Conservation (phyloP, 2,329 filamentous ascomycete species). For the Hortaea sp. region DNA sequence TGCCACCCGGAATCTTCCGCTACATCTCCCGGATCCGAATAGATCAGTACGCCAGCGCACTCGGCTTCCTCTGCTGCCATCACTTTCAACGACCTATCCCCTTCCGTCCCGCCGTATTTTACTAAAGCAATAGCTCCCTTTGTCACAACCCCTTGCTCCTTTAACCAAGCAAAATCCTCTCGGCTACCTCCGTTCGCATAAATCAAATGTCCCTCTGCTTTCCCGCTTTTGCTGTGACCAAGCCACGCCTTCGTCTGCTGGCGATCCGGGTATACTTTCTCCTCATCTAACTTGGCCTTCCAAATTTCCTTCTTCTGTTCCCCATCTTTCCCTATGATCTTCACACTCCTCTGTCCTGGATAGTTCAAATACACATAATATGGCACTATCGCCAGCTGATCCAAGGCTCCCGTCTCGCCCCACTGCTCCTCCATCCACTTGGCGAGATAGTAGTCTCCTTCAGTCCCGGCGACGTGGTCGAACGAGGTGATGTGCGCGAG, state of each 20-base stretch:
- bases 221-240: conserved; percentile 76
- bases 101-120: conserved; percentile 64
- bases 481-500: conserved; percentile 70
- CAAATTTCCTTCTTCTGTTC: conserved; percentile 46
- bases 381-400: conserved; percentile 64
- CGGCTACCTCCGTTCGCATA: conserved; percentile 88
- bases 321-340: conserved; percentile 59
- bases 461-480: conserved; percentile 86
- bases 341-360: conserved; percentile 67
- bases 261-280: conserved; percentile 51
- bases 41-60: conserved; percentile 79
- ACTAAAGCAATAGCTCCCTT: conserved; percentile 77
- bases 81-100: conserved; percentile 68
- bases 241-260: conserved; percentile 74
- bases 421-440: conserved; percentile 77
- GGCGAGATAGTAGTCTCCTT: conserved; percentile 79
- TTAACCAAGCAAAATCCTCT: conserved; percentile 67
- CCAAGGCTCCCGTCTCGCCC: conserved; percentile 44
- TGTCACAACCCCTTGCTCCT: conserved; percentile 61
- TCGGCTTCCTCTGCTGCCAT: conserved; percentile 83
- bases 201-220: conserved; percentile 74
- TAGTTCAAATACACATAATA: conserved; percentile 80
- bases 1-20: conserved; percentile 69
- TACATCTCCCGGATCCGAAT: conserved; percentile 80
- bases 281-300: conserved; percentile 77